phyloP scores from a whole-genome alignment of 768 basidiomycete genomes.

The Ephemerocybe angulata region DNA sequence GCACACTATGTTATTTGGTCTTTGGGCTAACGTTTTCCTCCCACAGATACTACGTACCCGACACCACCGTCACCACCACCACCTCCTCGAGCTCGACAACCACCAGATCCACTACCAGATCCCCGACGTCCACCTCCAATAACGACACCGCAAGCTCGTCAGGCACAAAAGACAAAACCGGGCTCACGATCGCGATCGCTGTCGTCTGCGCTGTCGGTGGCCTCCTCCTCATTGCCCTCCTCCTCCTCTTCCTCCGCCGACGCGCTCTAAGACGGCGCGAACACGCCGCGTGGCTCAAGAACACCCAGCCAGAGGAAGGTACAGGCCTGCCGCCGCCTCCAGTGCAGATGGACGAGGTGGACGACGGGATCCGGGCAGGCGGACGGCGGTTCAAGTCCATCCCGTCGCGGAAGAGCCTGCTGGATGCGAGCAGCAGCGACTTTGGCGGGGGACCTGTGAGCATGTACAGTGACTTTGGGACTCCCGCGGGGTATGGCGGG shows the following conservation, averaged over 20 bases:
- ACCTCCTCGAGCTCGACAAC: too few relatives aligned
- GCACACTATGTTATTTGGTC: too few relatives aligned
- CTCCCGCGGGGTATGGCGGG: too few relatives aligned
- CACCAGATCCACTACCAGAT: too few relatives aligned
- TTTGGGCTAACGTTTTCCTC: not conserved
- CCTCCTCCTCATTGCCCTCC: not conserved
- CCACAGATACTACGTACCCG: slow-evolving; percentile 22
- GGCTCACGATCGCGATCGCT: slow-evolving; percentile 4
- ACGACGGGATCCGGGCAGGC: slow-evolving; percentile 5
- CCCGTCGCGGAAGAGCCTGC: not conserved
- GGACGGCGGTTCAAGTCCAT: slow-evolving; percentile 2
- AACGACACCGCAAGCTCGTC: too few relatives aligned
- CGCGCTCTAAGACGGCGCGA: not conserved
- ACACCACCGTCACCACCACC: slow-evolving; percentile 14
- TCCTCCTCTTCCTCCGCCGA: not conserved
- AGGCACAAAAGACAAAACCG: too few relatives aligned
- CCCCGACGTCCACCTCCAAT: too few relatives aligned
- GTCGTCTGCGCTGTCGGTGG: slow-evolving; percentile 2
- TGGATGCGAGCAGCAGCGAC: not conserved
- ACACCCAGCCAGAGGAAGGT: too few relatives aligned
- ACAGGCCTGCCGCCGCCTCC: not conserved
- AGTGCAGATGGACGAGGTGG: slow-evolving; percentile 7
- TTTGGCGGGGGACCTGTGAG: too few relatives aligned
- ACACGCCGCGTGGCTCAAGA: not conserved
- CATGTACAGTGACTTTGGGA: too few relatives aligned